A percentile compares a stretch with the other conserved stretches of the same genome.
These are phyloP conservation scores for Boletus insuetus DNA, from an alignment of 768 basidiomycete genomes.

Conservation along the genomic window DNA sequence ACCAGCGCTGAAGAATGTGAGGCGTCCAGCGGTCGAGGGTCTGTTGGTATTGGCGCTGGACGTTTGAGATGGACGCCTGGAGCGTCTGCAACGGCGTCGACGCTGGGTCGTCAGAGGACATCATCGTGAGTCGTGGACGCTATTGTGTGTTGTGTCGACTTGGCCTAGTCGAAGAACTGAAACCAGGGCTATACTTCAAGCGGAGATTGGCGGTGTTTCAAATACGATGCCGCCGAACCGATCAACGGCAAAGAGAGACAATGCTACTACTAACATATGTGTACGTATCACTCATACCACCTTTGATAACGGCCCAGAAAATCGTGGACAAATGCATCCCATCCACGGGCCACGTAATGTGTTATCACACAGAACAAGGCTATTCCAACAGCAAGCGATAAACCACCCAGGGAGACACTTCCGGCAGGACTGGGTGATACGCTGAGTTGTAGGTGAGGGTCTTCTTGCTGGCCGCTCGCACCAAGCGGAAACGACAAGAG, in stretches of 20 bases:
- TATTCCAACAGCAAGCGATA: not conserved
- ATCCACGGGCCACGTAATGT: not conserved
- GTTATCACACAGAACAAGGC: not conserved
- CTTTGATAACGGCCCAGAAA: too few relatives aligned
- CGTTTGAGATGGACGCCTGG: slow-evolving; percentile 34
- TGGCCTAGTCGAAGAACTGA: not conserved
- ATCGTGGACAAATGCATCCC: not conserved
- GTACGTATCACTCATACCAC: too few relatives aligned
- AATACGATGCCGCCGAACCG: not conserved
- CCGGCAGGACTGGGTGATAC: slow-evolving; percentile 5
- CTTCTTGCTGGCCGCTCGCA: not conserved
- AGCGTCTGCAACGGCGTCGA: slow-evolving; percentile 27
- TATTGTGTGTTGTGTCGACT: not conserved
- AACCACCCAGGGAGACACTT: not conserved
- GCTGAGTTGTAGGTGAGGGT: not conserved
- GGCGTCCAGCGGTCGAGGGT: slow-evolving; percentile 92
- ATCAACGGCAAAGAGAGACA: too few relatives aligned
- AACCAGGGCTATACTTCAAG: not conserved
- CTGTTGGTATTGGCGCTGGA: slow-evolving; percentile 82
- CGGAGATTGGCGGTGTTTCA: slow-evolving; percentile 10
- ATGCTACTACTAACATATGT: too few relatives aligned
- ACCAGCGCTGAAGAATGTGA: slow-evolving; percentile 85
- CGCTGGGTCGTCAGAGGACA: slow-evolving; percentile 34
- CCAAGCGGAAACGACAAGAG: not conserved
- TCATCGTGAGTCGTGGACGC: slow-evolving; percentile 22